These are phyloP conservation scores for Coprinopsis marcescibilis DNA, from an alignment of 768 basidiomycete species.

Conservation along the genomic window DNA sequence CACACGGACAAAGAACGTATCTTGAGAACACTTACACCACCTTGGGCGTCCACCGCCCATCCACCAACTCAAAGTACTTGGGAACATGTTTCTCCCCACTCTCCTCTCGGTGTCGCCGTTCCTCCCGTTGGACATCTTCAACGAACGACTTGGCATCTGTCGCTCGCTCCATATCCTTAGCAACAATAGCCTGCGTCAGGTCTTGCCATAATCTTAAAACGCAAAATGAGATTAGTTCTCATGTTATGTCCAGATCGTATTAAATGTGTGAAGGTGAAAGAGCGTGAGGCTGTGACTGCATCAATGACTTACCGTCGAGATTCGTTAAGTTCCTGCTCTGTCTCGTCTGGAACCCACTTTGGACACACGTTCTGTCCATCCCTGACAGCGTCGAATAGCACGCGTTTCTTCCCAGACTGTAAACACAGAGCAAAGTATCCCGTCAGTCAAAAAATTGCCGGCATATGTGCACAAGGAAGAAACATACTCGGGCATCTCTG, in stretches of 20 bases:
- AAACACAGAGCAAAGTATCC: not conserved
- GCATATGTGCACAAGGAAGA: not conserved
- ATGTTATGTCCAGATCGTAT: too few species aligned
- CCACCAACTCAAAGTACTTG: slow-evolving; percentile 70
- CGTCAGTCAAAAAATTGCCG: not conserved
- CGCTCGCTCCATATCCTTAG: slow-evolving; percentile 91
- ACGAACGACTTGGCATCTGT: slow-evolving; percentile 85
- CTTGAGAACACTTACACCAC: slow-evolving; percentile 46
- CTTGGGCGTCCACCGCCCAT: slow-evolving; percentile 82
- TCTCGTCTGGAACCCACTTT: slow-evolving; percentile 81
- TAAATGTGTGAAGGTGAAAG: too few species aligned
- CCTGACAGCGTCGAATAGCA: slow-evolving; percentile 78
- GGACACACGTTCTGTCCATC: slow-evolving; percentile 70
- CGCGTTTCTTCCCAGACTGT: slow-evolving; percentile 63
- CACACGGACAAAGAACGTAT: slow-evolving; percentile 5
- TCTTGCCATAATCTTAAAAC: slow-evolving; percentile 88
- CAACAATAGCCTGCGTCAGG: slow-evolving; percentile 78
- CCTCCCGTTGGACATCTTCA: slow-evolving; percentile 88
- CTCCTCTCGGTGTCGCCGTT: slow-evolving; percentile 68
- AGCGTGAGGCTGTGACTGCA: too few species aligned
- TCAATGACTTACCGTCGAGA: too few species aligned
- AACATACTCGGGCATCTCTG: slow-evolving; percentile 57
- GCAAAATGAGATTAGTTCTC: too few species aligned
- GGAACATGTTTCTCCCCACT: slow-evolving; percentile 62
- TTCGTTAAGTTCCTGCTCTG: slow-evolving; percentile 86